These are phyloP conservation scores for Aspergillus pseudoviridinutans DNA, from an alignment of 2,329 filamentous ascomycete genomes.

Conservation along the genomic window DNA sequence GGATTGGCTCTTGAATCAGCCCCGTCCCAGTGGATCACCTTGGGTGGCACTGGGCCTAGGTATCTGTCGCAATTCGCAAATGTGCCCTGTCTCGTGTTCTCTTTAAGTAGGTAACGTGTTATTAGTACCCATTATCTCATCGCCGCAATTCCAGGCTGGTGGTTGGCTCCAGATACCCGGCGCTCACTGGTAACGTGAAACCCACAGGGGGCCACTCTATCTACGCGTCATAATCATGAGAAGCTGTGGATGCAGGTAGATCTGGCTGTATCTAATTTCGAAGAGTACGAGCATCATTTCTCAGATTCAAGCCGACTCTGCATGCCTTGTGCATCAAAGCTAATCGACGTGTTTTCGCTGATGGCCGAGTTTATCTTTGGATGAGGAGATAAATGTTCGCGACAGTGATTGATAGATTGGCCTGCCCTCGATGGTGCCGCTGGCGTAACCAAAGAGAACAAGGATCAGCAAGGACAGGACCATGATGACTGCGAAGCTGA, in stretches of 20 bases:
- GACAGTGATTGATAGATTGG: constrained; percentile 47
- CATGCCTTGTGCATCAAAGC: neutral
- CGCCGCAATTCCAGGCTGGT: neutral
- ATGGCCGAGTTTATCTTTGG: constrained; percentile 24
- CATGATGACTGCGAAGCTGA: constrained; percentile 61
- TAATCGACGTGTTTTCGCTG: constrained; percentile 9
- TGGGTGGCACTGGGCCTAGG: constrained; percentile 7
- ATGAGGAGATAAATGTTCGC: constrained; percentile 32
- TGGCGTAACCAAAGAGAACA: constrained; percentile 55
- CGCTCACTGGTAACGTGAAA: neutral
- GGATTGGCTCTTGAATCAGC: constrained; percentile 6
- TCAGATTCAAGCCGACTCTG: neutral
- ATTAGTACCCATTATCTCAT: neutral
- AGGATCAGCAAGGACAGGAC: constrained; percentile 56
- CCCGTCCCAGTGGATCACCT: constrained; percentile 16
- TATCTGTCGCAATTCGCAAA: neutral
- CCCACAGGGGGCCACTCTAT: constrained; percentile 7
- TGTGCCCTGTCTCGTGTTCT: constrained; percentile 7
- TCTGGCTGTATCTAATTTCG: neutral
- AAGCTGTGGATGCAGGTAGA: neutral
- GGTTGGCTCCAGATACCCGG: neutral
- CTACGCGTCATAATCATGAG: constrained; percentile 4
- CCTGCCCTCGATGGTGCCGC: constrained; percentile 54
- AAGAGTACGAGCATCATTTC: neutral
- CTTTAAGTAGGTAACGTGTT: neutral